These are phyloP conservation scores for Citrus trifoliata DNA, from an alignment of 345 rosid species.

Conservation along the genomic window DNA sequence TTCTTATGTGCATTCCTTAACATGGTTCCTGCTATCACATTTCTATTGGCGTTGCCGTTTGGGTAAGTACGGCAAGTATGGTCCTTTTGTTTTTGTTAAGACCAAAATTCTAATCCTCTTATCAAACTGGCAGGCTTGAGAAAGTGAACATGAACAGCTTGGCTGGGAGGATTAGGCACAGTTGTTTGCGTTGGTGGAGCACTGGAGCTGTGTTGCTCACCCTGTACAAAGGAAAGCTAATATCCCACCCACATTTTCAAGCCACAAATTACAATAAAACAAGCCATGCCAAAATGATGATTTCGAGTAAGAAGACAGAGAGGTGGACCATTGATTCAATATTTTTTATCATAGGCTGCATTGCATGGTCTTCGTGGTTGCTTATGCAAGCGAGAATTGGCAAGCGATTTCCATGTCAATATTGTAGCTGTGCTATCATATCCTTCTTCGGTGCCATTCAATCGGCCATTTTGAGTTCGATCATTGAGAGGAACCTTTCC, in stretches of 20 bases:
- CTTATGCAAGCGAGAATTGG: slow-evolving; percentile 51
- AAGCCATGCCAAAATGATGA: not conserved
- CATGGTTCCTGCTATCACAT: slow-evolving; percentile 67
- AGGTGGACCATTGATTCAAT: slow-evolving; percentile 46
- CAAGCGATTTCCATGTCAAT: slow-evolving; percentile 43
- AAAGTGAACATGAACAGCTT: slow-evolving; percentile 39
- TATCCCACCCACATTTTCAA: slow-evolving; percentile 22
- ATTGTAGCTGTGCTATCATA: slow-evolving; percentile 51
- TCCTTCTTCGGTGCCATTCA: slow-evolving; percentile 55
- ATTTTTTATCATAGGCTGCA: slow-evolving; percentile 26
- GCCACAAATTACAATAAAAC: slow-evolving; percentile 4
- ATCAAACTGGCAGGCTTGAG: slow-evolving; percentile 37
- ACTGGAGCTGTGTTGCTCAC: slow-evolving; percentile 52
- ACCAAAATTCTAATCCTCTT: not conserved
- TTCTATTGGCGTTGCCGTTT: slow-evolving; percentile 55
- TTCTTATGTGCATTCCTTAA: slow-evolving; percentile 55
- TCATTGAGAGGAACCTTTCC: slow-evolving; percentile 28
- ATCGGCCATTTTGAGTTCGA: slow-evolving; percentile 40
- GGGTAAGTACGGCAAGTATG: slow-evolving; percentile 27
- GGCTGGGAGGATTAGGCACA: slow-evolving; percentile 42
- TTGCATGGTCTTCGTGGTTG: slow-evolving; percentile 50
- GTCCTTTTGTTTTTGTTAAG: not conserved
- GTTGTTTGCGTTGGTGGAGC: slow-evolving; percentile 37
- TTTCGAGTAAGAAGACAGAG: slow-evolving; percentile 18
- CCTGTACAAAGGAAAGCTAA: slow-evolving; percentile 45